phyloP scores from a whole-genome alignment of 768 basidiomycete species.

The Pisolithus marmoratus region DNA sequence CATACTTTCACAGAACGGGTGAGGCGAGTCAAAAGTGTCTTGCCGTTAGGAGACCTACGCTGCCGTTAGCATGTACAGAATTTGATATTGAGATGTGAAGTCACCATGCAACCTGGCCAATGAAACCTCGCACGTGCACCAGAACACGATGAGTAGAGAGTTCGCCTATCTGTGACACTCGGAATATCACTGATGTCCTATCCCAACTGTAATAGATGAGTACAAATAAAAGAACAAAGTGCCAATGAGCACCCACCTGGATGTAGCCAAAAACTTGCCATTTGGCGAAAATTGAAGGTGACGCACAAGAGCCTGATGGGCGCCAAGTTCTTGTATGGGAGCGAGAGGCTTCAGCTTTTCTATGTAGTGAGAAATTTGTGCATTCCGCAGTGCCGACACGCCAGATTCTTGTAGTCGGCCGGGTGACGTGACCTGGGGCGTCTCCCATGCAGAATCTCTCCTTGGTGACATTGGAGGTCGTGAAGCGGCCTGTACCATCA shows the following conservation, averaged over 20 bases:
- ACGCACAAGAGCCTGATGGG: constrained; percentile 46
- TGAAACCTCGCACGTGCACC: constrained; percentile 48
- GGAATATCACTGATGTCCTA: constrained; percentile 45
- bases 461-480: constrained; percentile 23
- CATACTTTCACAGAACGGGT: constrained; percentile 47
- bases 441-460: constrained; percentile 26
- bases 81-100: not conserved
- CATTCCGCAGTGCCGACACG: constrained; percentile 32
- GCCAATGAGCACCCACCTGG: constrained; percentile 32
- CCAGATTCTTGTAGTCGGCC: constrained; percentile 28
- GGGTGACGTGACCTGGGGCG: constrained; percentile 25
- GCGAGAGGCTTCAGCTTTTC: constrained; percentile 37
- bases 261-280: constrained; percentile 48
- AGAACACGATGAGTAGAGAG: constrained; percentile 42
- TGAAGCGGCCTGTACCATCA: constrained; percentile 36
- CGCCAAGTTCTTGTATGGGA: constrained; percentile 37
- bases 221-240: constrained; percentile 2
- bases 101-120: constrained; percentile 51
- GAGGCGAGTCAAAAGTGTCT: constrained; percentile 41
- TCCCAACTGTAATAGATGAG: constrained; percentile 36
- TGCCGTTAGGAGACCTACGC: constrained; percentile 43
- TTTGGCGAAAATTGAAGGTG: constrained; percentile 54
- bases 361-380: constrained; percentile 35
- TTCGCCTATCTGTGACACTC: constrained; percentile 35
- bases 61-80: constrained; percentile 3